Percentiles rank a stretch among this genome's conserved stretches.
Evolutionary conservation across 352 stramenopile species (phyloP).

Genomic region (Phytophthora lateralis): DNA sequence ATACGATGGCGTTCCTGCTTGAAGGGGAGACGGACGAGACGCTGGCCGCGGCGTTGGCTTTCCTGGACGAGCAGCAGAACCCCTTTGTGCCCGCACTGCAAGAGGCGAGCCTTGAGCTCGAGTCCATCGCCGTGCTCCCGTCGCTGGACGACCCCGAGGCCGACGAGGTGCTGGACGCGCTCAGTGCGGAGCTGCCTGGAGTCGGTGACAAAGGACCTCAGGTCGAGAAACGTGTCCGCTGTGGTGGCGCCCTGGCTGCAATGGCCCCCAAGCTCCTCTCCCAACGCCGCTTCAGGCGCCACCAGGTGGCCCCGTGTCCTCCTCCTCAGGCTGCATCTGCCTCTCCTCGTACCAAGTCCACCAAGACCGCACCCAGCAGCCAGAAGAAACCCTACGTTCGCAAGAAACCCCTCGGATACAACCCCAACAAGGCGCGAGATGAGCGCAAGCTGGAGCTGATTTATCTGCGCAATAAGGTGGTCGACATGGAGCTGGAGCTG

Average conservation of each 20-base stretch:
- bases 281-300: conserved; percentile 20
- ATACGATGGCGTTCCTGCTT: conserved; percentile 36
- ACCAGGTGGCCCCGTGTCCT: conserved; percentile 23
- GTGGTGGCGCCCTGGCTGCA: background rate
- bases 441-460: conserved; percentile 45
- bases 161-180: conserved; percentile 27
- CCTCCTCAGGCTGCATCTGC: conserved; percentile 1
- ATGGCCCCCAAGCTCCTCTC: conserved; percentile 10
- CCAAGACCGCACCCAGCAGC: background rate
- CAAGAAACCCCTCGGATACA: conserved; percentile 41
- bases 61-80: conserved; percentile 33
- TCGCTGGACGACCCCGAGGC: conserved; percentile 27
- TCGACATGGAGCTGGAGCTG: conserved; percentile 46
- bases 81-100: background rate
- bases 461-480: conserved; percentile 48
- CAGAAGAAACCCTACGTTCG: conserved; percentile 32
- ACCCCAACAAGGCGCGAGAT: conserved; percentile 51
- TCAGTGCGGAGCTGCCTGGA: conserved; percentile 22
- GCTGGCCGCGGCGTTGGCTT: conserved; percentile 29
- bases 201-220: conserved; percentile 16
- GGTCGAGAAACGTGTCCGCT: background rate
- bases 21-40: conserved; percentile 35
- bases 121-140: conserved; percentile 2
- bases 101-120: background rate
- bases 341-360: background rate